Percentiles rank a stretch among this genome's conserved stretches.
Conservation (phyloP, 1,284 basidiomycete genomes). For the Pisolithus thermaeus region DNA sequence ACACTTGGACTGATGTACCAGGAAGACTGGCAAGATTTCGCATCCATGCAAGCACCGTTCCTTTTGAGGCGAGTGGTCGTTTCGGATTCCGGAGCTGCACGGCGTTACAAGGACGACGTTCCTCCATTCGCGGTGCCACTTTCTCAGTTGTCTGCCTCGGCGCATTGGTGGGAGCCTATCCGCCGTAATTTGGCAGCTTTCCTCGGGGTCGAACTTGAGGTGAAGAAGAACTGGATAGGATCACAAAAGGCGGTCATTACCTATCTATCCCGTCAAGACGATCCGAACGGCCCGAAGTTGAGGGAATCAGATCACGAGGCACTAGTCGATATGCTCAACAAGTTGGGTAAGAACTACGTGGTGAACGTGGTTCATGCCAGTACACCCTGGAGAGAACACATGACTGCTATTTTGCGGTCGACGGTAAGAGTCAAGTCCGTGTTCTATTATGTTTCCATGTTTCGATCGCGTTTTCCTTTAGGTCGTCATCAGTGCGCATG, state of each 20-base stretch:
- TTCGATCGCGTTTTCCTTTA: slow-evolving; percentile 21
- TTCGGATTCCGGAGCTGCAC: slow-evolving; percentile 67
- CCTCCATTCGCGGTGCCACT: slow-evolving; percentile 55
- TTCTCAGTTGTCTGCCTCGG: slow-evolving; percentile 45
- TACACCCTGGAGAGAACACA: slow-evolving; percentile 48
- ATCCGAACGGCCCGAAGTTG: slow-evolving; percentile 38
- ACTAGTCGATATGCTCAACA: slow-evolving; percentile 45
- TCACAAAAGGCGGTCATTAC: slow-evolving; percentile 53
- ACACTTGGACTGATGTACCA: slow-evolving; percentile 59
- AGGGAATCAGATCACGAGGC: slow-evolving; percentile 44
- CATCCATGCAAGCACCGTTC: slow-evolving; percentile 61
- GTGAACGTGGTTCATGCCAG: slow-evolving; percentile 58
- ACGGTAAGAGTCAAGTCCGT: slow-evolving; percentile 44
- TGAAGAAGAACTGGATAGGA: slow-evolving; percentile 21
- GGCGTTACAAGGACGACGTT: slow-evolving; percentile 28
- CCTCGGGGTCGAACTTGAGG: slow-evolving; percentile 35
- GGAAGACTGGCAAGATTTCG: slow-evolving; percentile 74
- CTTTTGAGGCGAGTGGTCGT: slow-evolving; percentile 72
- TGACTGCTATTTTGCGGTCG: slow-evolving; percentile 66
- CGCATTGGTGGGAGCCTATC: slow-evolving; percentile 72
- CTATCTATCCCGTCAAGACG: slow-evolving; percentile 65
- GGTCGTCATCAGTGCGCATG: slow-evolving; percentile 71
- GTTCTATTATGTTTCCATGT: background rate
- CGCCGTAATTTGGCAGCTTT: slow-evolving; percentile 49
- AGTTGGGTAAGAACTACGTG: slow-evolving; percentile 55